Conservation (phyloP, 2,329 filamentous ascomycete genomes). For the Esteya vermicola region DNA sequence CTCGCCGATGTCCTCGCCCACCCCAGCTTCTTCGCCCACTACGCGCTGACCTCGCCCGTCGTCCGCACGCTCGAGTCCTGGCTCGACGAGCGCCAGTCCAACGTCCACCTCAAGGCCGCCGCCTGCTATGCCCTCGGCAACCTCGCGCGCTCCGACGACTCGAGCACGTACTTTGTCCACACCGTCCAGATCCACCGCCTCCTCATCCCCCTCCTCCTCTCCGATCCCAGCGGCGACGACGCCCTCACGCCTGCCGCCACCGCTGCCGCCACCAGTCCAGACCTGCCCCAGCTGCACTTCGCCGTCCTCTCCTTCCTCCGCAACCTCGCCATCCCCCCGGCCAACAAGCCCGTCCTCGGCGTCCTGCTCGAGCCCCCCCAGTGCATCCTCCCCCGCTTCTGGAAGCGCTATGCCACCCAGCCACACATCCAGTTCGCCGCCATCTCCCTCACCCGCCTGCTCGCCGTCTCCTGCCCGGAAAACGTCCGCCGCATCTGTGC, state of each 20-base stretch:
- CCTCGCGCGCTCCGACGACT: slow-evolving; percentile 41
- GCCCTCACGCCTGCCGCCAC: slow-evolving; percentile 10
- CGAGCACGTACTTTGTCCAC: slow-evolving; percentile 35
- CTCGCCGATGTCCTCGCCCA: slow-evolving; percentile 34
- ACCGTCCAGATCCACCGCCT: slow-evolving; percentile 24
- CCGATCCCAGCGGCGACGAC: slow-evolving; percentile 16
- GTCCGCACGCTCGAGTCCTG: slow-evolving; percentile 24
- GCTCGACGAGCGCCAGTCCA: slow-evolving; percentile 20
- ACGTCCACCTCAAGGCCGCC: slow-evolving; percentile 30
- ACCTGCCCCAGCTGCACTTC: slow-evolving; percentile 36
- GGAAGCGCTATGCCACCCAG: slow-evolving; percentile 32
- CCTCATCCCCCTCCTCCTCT: slow-evolving; percentile 10
- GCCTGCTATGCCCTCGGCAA: slow-evolving; percentile 50
- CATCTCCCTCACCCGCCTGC: slow-evolving; percentile 40
- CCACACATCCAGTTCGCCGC: slow-evolving; percentile 47
- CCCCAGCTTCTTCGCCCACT: slow-evolving; percentile 22
- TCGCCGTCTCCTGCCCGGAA: slow-evolving; percentile 35
- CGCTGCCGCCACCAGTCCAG: no score
- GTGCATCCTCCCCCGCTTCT: slow-evolving; percentile 35
- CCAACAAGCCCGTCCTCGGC: slow-evolving; percentile 39
- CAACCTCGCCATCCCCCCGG: slow-evolving; percentile 44
- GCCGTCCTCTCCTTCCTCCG: slow-evolving; percentile 46
- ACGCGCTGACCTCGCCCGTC: slow-evolving; percentile 22
- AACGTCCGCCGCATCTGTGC: slow-evolving; percentile 38
- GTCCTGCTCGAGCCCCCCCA: slow-evolving; percentile 25